These are phyloP conservation scores for Trichoderma sp. DNA, from an alignment of 2,329 filamentous ascomycete genomes.

Conservation along the genomic window DNA sequence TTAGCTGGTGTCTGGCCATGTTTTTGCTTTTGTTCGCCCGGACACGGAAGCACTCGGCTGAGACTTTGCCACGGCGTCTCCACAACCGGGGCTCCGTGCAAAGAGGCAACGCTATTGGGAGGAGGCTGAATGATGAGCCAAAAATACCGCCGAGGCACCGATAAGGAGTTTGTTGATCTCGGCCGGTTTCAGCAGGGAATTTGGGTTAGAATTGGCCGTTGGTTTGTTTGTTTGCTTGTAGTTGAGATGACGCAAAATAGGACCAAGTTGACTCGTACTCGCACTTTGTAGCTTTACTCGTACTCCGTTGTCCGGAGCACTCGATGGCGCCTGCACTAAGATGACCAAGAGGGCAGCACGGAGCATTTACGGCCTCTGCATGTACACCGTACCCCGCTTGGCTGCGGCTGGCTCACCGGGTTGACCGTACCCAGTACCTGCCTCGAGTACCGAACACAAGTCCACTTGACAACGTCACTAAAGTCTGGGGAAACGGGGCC, in stretches of 20 bases:
- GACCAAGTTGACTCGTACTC: neutral
- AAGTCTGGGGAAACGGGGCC: constrained; percentile 20
- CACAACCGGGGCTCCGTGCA: constrained; percentile 8
- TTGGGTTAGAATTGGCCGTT: neutral
- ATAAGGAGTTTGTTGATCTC: neutral
- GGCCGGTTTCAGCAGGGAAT: neutral
- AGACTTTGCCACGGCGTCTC: constrained; percentile 9
- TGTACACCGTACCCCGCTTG: constrained; percentile 30
- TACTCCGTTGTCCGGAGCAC: neutral
- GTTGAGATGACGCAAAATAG: neutral
- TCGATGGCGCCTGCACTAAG: neutral
- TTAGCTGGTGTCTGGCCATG: neutral
- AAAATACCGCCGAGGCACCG: neutral
- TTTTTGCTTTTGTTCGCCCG: neutral
- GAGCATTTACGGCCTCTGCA: neutral
- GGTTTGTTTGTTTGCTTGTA: neutral
- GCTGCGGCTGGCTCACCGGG: constrained; percentile 16
- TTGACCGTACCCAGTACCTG: constrained; percentile 22
- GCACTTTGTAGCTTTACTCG: neutral
- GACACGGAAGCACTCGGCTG: constrained; percentile 9
- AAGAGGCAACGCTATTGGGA: neutral
- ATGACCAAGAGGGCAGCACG: neutral
- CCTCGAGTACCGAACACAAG: constrained; percentile 17
- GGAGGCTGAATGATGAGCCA: neutral
- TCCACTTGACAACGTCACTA: constrained; percentile 17